A percentile compares a stretch with the other conserved stretches of the same genome.
Evolutionary conservation across 140 eudicot species (phyloP).

Genomic region (Flaveria floridana): DNA sequence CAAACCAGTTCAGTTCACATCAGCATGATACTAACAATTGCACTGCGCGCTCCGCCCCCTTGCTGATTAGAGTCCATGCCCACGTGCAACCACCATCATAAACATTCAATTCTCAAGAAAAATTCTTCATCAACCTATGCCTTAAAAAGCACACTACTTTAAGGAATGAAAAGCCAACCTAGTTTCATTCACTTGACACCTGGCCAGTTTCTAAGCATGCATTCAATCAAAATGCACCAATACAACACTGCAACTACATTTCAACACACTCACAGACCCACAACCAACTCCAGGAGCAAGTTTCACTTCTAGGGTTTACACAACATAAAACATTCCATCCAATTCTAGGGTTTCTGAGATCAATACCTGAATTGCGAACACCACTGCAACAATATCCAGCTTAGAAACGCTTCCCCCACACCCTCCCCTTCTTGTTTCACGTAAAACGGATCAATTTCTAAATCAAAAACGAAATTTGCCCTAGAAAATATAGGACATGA

Average conservation of each 20-base stretch:
- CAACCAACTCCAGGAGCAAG: slow-evolving; percentile 24
- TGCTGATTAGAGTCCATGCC: slow-evolving; percentile 19
- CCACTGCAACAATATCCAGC: slow-evolving; percentile 35
- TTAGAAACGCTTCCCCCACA: slow-evolving; percentile 28
- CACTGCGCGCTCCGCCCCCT: slow-evolving; percentile 14
- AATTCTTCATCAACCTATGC: neutral
- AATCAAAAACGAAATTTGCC: slow-evolving; percentile 41
- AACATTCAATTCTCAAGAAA: slow-evolving; percentile 21
- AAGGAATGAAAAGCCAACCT: neutral
- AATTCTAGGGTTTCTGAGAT: slow-evolving; percentile 50
- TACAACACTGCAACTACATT: slow-evolving; percentile 19
- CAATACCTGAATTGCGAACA: slow-evolving; percentile 62
- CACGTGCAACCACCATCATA: slow-evolving; percentile 18
- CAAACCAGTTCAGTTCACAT: slow-evolving; percentile 10
- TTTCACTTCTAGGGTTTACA: slow-evolving; percentile 43
- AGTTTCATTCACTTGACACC: neutral
- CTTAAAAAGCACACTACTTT: neutral
- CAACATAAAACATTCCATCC: slow-evolving; percentile 30
- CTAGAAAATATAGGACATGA: slow-evolving; percentile 37
- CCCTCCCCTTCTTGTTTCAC: slow-evolving; percentile 36
- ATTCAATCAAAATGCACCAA: slow-evolving; percentile 40
- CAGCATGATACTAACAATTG: neutral
- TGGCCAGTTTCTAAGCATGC: slow-evolving; percentile 22
- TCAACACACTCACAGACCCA: slow-evolving; percentile 32
- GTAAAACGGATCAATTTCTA: slow-evolving; percentile 36